phyloP scores from a whole-genome alignment of 2,329 filamentous ascomycete genomes.

The Bipolaris sorokiniana region DNA sequence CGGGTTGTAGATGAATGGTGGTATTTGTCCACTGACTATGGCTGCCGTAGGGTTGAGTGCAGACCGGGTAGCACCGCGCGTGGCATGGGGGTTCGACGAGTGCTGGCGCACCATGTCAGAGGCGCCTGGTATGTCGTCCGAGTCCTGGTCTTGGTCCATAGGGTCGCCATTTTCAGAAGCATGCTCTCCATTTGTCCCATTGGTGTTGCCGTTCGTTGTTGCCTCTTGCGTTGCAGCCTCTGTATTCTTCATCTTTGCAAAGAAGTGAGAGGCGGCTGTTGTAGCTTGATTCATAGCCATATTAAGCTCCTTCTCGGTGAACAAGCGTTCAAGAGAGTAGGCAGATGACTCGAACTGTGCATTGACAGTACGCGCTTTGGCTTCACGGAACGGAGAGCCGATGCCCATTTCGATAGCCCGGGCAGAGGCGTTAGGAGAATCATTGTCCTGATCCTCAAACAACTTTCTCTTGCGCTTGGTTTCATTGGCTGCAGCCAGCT shows the following conservation, averaged over 20 bases:
- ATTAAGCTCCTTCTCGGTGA: constrained; percentile 70
- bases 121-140: constrained; percentile 51
- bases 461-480: constrained; percentile 65
- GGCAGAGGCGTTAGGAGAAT: constrained; percentile 62
- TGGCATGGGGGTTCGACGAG: constrained; percentile 63
- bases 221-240: constrained; percentile 36
- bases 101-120: constrained; percentile 67
- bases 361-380: constrained; percentile 58
- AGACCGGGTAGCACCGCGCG: constrained; percentile 58
- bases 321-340: constrained; percentile 68
- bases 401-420: constrained; percentile 56
- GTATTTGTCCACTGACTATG: constrained; percentile 49
- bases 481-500: constrained; percentile 57
- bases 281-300: constrained; percentile 67
- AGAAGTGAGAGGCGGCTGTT: constrained; percentile 63
- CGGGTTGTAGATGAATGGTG: constrained; percentile 49
- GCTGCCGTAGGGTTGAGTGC: constrained; percentile 61
- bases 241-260: constrained; percentile 59
- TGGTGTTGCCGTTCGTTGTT: constrained; percentile 39
- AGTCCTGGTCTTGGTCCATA: constrained; percentile 48
- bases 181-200: constrained; percentile 47
- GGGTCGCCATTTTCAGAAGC: constrained; percentile 45
- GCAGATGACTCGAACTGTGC: constrained; percentile 64
- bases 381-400: constrained; percentile 59
- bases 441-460: constrained; percentile 62